Evolutionary conservation across 352 stramenopile species (phyloP), one percentile per base, ranked within the genome.

Genomic region (Globisporangium emineosum): DNA sequence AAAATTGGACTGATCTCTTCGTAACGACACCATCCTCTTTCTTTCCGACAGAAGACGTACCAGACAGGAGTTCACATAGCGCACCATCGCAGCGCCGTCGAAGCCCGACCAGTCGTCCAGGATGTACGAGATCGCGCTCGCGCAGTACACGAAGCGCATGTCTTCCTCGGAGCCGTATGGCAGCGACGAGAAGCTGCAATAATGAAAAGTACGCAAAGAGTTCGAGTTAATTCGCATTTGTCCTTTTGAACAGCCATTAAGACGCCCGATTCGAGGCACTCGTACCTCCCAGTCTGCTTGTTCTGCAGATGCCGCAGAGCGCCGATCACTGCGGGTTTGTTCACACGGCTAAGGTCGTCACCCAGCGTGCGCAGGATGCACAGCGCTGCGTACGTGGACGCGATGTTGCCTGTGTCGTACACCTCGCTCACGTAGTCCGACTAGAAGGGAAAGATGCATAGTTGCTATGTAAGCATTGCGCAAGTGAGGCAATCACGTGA

Each of bases 101-200:
- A 96, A 66, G 25, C 83, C 88, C 0, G 83, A 90, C 82, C 89
- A 95, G 69, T 97, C 88, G 52, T 93, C 75, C 54, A 97, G 72
- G 29, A 96, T 82, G 68, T 93, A 73, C 10, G 89, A 96, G 60
- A 97, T 94, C 37, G 88, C 88, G 51, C 88, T 93, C 5, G 88
- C 89, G 66, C 89, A 96, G 67, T 84, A 97, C 8, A 96, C 82
- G 59, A 97, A 96, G 61, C 89, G 85, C 78, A 96, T 90, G 60
- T 97, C 89, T 55, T 96, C 75, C 58, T 97, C 89, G 0, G 85
- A 94, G 2, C 88, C 89, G 37, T 73, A 76, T 7, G 73, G 80
- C 17, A 86, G 61, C 0, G 86, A 86, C 58, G 69, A 83, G 61
- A 95, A 97, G 72, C 83, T 94, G 61, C 27, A 35, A 21, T 4